Evolutionary conservation across 768 basidiomycete genomes (phyloP).

Genomic region (Boletales sp.): DNA sequence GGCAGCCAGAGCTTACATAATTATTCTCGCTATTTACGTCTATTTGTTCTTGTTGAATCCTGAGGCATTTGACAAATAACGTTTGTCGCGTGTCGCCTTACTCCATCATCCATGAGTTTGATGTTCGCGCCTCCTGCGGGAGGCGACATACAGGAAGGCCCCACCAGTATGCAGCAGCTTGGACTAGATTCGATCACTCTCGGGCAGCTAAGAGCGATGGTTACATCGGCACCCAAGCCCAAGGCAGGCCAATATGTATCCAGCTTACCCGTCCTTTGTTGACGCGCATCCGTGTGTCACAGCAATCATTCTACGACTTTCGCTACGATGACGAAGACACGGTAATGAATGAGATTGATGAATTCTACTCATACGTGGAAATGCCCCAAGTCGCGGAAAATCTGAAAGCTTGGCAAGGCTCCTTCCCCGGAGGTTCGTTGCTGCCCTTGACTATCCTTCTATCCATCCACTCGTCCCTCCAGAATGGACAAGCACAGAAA

Average conservation of each 20-base stretch:
- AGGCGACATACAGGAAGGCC: conserved; percentile 31
- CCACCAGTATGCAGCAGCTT: conserved; percentile 33
- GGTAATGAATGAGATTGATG: conserved; percentile 93
- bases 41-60: conserved; percentile 25
- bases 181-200: conserved; percentile 73
- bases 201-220: conserved; percentile 76
- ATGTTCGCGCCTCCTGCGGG: conserved; percentile 29
- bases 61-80: conserved; percentile 26
- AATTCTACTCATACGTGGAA: conserved; percentile 97
- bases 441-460: neutral
- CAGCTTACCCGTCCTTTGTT: conserved; percentile 10
- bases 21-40: conserved; percentile 7
- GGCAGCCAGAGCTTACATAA: too few relatives aligned
- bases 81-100: neutral
- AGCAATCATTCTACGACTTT: conserved; percentile 90
- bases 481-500: conserved; percentile 77
- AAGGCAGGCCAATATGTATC: conserved; percentile 47
- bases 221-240: conserved; percentile 65
- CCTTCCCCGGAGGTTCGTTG: conserved; percentile 67
- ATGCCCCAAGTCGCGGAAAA: conserved; percentile 89
- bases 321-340: conserved; percentile 96
- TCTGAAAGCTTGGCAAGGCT: conserved; percentile 82
- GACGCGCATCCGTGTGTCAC: conserved; percentile 21
- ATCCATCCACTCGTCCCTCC: neutral
- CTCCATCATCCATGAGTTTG: conserved; percentile 24